Percentiles rank a stretch among this genome's conserved stretches.
Evolutionary conservation across 2,329 filamentous ascomycete genomes (phyloP).

Genomic region (Triangularia verruculosa): DNA sequence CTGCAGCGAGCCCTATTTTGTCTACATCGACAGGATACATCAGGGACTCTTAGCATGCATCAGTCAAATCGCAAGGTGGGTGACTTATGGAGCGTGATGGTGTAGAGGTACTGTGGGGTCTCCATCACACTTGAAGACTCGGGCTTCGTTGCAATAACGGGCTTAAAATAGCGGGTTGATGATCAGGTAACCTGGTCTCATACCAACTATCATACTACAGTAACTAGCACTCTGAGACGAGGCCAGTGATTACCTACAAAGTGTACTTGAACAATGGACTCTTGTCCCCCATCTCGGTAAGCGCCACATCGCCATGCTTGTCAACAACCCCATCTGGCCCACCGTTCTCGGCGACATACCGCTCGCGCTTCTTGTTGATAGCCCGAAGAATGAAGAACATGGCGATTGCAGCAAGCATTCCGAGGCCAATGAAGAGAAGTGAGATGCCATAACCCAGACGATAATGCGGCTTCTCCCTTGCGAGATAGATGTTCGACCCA

Average conservation of each 20-base stretch:
- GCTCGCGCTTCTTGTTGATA: constrained; percentile 5
- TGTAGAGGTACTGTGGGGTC: too few species aligned
- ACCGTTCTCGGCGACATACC: constrained; percentile 2
- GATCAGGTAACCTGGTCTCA: not conserved
- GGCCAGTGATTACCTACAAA: not conserved
- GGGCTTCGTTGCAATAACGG: too few species aligned
- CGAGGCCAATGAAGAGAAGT: constrained; percentile 1
- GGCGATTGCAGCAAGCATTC: not conserved
- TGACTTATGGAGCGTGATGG: too few species aligned
- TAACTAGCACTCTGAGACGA: not conserved
- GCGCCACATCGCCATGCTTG: constrained; percentile 5
- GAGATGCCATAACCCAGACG: not conserved
- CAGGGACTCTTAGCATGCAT: too few species aligned
- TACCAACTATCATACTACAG: not conserved
- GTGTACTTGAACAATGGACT: constrained; percentile 1
- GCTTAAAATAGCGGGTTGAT: too few species aligned
- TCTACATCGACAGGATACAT: too few species aligned
- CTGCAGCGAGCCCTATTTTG: too few species aligned
- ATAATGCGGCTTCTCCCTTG: constrained; percentile 1
- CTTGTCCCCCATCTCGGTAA: not conserved
- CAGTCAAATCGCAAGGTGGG: too few species aligned
- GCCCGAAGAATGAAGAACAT: constrained; percentile 5
- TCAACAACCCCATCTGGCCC: constrained; percentile 1
- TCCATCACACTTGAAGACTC: too few species aligned
- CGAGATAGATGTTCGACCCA: constrained; percentile 1